phyloP scores from a whole-genome alignment of 441 rosid genomes.

The Populus trichocarpa region DNA sequence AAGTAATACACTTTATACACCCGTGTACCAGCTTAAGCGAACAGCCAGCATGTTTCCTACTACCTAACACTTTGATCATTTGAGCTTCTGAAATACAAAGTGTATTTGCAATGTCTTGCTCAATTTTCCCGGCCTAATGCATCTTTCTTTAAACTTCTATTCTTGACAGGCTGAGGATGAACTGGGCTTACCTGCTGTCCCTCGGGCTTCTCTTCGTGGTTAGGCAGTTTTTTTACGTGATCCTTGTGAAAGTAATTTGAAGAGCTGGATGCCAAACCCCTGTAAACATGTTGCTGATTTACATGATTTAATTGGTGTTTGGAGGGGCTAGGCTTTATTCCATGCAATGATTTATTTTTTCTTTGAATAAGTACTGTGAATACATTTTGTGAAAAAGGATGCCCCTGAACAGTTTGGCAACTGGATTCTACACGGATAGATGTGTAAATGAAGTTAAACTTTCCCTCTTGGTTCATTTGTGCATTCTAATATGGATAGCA shows the following conservation, averaged over 20 bases:
- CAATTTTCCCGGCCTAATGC: background rate
- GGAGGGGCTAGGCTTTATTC: background rate
- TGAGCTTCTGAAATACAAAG: background rate
- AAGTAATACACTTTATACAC: background rate
- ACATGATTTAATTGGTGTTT: background rate
- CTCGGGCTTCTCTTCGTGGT: constrained; percentile 76
- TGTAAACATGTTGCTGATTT: constrained; percentile 21
- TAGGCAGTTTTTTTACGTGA: constrained; percentile 22
- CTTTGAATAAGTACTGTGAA: background rate
- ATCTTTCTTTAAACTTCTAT: constrained; percentile 8
- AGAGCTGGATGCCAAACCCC: constrained; percentile 14
- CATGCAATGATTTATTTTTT: background rate
- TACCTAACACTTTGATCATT: background rate
- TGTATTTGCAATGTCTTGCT: background rate
- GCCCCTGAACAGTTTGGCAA: background rate
- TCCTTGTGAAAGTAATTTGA: constrained; percentile 15
- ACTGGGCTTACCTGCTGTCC: constrained; percentile 83
- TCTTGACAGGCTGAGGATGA: constrained; percentile 74
- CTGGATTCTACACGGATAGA: background rate
- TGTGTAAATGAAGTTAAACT: background rate
- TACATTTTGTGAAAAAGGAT: background rate
- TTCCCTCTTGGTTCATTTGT: background rate
- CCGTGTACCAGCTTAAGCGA: background rate
- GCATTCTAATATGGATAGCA: background rate
- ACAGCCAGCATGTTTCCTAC: background rate